Base-by-base conservation (phyloP, 306 rosid genomes). In the Rubus parviflorus region DNA sequence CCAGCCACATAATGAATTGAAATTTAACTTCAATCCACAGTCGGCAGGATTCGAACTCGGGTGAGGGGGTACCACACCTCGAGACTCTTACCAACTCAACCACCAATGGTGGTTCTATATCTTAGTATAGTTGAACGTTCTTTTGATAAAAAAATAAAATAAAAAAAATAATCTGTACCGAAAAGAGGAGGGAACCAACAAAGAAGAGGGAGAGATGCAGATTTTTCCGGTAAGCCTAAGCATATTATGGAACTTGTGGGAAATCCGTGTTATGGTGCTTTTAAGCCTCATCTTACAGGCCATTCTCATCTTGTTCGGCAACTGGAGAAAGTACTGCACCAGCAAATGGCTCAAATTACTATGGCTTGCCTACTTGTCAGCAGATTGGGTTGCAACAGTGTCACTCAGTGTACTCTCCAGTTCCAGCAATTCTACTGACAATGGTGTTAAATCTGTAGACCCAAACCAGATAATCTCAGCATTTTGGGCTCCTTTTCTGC, bases 401-500 rank as follows among this genome's bases (percentile, higher is more conserved):
- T 74, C 79, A 0, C 74, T 86, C 0, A 79, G 86, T 7, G 64
- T 65, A 12, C 82, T 84, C 54, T 81, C 78, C 46, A 65, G 63
- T 58, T 81, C 78, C 46, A 60, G 63, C 79, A 56, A 57, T 16
- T 43, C 58, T n/a, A n/a, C n/a, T n/a, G n/a, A n/a, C n/a, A n/a
- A n/a, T n/a, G n/a, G n/a, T n/a, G n/a, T n/a, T 0, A 62, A 19
- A 53, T 45, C 53, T 8, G 0, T 7, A 2, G 35, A 78, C 11
- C 45, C 80, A 10, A 54, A 62, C 57, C 37, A 30, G 1, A 15
- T 47, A 2, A 22, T 81, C 0, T 61, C 64, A 81, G 85, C 83
- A 6, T 75, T 58, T 5, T 86, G 89, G 87, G 85, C 82, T 17
- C 85, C 89, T 10, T 81, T 86, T 75, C 80, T 83, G 17, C 83